phyloP scores from a whole-genome alignment of 148 eudicot species.

The Silene latifolia region DNA sequence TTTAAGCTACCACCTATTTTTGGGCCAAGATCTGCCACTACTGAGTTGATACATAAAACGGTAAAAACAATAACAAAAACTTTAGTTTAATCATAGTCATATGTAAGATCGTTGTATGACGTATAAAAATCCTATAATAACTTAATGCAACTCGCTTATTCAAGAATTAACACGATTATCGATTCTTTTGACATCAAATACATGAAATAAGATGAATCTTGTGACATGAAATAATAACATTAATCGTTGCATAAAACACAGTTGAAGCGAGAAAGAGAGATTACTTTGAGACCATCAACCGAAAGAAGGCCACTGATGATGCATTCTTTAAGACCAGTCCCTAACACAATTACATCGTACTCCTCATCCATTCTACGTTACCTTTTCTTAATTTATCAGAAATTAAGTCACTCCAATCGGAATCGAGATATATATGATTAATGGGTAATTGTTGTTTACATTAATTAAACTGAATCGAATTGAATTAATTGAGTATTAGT shows the following conservation, averaged over 20 bases:
- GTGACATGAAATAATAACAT: neutral
- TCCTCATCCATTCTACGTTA: constrained; percentile 49
- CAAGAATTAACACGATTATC: too few relatives aligned
- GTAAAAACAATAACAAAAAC: neutral
- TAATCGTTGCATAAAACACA: neutral
- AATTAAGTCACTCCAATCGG: neutral
- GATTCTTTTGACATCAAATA: too few relatives aligned
- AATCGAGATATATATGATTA: neutral
- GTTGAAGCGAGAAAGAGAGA: neutral
- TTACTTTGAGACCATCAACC: constrained; percentile 52
- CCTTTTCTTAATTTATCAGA: too few relatives aligned
- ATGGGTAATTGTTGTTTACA: neutral
- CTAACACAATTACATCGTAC: constrained; percentile 51
- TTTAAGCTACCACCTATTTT: neutral
- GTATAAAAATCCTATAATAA: too few relatives aligned
- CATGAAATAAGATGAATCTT: too few relatives aligned
- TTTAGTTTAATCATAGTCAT: too few relatives aligned
- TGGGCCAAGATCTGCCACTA: too few relatives aligned
- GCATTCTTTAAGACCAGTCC: constrained; percentile 63
- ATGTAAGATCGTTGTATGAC: too few relatives aligned
- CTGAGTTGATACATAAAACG: too few relatives aligned
- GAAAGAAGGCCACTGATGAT: constrained; percentile 57
- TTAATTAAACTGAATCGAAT: neutral
- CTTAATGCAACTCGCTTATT: too few relatives aligned
- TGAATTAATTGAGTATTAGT: neutral